Evolutionary conservation across 108 stramenopile genomes (phyloP), one percentile per base, ranked within the genome.

Genomic region (Fistulifera solaris): DNA sequence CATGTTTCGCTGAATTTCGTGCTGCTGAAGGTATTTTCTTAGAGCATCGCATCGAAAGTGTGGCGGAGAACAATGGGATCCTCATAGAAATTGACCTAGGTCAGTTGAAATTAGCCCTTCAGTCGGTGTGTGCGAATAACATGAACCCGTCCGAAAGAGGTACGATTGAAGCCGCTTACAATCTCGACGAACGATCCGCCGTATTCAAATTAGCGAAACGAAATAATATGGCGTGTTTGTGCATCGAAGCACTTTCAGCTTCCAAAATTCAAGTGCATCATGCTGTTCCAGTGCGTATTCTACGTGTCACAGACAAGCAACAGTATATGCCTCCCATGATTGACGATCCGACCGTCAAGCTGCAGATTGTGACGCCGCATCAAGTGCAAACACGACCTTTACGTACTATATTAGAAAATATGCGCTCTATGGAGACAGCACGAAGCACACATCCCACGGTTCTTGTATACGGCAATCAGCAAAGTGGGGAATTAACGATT

Each of bases 1-100:
- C 81, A 7, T 83, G 81, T 62, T 92, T 85, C 62, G 76, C 78
- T 27, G 89, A 92, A 52, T 40, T 92, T 24, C 73, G 67, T 16
- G 58, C 77, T 19, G 49, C 49, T 17, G 71, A 70, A 24, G 77
- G 75, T 1, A 75, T 92, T 16, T 87, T 92, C 56, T 47, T 83
- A n/a, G 78, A 82, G 28, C 84, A 83, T 58, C 73, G 82, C 35
- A 92, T 92, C 57, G 84, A 92, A 62, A 75, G 73, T 23, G 76
- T 72, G 24, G 83, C 83, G 44, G 73, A 77, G 8, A 71, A 79
- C 51, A 85, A 89, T 65, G 86, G 68, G n/a, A 92, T 92, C 64
- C 77, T 84, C 10, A 83, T 85, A 65, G 83, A 92, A 69, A 68
- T 92, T 17, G 83, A 85, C 58, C 58, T 92, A 44, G 69, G 63